Evolutionary conservation across 2,329 filamentous ascomycete genomes (phyloP), one percentile per base, ranked within the genome.

Genomic region (Aspergillus pseudoterreus): DNA sequence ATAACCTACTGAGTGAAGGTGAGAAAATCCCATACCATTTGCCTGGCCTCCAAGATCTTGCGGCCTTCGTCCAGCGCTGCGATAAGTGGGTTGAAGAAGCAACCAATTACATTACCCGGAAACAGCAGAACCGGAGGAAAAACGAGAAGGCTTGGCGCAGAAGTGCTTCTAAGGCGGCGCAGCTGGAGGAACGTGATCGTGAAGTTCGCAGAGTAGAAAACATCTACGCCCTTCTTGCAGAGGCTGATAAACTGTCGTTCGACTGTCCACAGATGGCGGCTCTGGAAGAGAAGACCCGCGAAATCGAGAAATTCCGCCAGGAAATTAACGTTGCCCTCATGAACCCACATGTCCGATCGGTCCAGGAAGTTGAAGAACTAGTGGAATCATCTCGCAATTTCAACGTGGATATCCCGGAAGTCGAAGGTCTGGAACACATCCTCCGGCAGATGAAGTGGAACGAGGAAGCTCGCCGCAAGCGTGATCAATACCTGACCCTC

Each of bases 41-140:
- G 56, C 84, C 86, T 58, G 92, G 90, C 56, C 81, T 99, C 57
- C 82, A 87, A 62, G 83, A 89, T 62, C 80, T 99, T 61, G 88
- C 85, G 72, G 83, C 86, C 59, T 99, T 95, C 75, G 94, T 99
- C 69, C 91, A 96, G 62, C 87, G 90, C 64, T 97, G 94, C 77
- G 95, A 96, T 71, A 91, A 95, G 68, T 96, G 95, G 88, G 90
- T 96, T 57, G 94, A 97, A 64, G 92, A 97, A 74, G 94, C 94
- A 58, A 94, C 90, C 64, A 92, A 88, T 67, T 99, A 95, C 76
- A 96, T 92, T 65, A 92, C 94, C 53, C 88, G 94, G 62, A 99
- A 99, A 76, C 92, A 96, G 75, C 92, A 96, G 73, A 95, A 95
- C 66, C 88, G 94, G 57, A 90, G 92, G 55, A 97, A 97, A 74